Evolutionary conservation across 169 alveolate genomes (phyloP).

Genomic region (Plasmodium malariae): DNA sequence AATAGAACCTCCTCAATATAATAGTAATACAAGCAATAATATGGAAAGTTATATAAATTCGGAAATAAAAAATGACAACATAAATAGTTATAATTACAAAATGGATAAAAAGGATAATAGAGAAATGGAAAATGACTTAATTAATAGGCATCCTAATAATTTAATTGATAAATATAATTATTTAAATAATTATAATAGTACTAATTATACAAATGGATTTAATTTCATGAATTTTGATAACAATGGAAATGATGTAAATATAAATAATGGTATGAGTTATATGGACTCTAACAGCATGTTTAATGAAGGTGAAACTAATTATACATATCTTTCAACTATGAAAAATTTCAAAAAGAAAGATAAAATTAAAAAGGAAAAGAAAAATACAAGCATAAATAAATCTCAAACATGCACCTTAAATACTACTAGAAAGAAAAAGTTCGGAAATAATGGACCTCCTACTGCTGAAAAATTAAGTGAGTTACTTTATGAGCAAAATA

Average conservation of each 20-base stretch:
- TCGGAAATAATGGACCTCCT: constrained; percentile 65
- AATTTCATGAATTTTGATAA: constrained; percentile 1
- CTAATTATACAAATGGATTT: constrained; percentile 16
- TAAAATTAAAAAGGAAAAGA: constrained; percentile 23
- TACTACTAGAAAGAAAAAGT: constrained; percentile 18
- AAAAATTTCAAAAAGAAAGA: constrained; percentile 23
- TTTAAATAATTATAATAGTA: background rate
- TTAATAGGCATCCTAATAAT: background rate
- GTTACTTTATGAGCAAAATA: constrained; percentile 37
- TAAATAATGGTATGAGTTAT: background rate
- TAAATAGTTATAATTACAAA: constrained; percentile 32
- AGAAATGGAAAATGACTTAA: background rate
- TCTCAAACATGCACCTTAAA: constrained; percentile 11
- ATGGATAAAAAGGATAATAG: constrained; percentile 16
- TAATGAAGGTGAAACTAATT: constrained; percentile 7
- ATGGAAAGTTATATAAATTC: background rate
- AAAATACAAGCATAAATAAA: constrained; percentile 11
- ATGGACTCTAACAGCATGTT: background rate
- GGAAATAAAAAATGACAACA: constrained; percentile 24
- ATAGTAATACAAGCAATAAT: background rate
- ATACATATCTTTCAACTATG: background rate
- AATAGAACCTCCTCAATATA: background rate
- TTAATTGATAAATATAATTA: constrained; percentile 7
- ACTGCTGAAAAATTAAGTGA: constrained; percentile 68
- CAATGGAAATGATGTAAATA: background rate